Evolutionary conservation across 1,139 yeast species (phyloP).

Genomic region (Suhomyces anneliseae): DNA sequence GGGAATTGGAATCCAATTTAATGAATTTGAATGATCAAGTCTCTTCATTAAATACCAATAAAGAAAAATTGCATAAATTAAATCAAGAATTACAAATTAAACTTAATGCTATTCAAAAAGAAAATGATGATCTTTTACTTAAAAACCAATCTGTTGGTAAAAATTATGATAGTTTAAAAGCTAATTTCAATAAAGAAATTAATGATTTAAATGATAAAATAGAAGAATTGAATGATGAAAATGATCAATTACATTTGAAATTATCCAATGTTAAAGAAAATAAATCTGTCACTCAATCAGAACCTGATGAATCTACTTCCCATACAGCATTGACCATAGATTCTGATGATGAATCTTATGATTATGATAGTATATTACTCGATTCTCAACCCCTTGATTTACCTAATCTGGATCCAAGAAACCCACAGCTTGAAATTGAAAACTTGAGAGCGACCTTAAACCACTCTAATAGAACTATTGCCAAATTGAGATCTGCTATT

Average conservation of each 20-base stretch:
- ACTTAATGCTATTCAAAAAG: constrained; percentile 35
- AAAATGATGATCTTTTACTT: constrained; percentile 50
- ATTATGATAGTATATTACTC: constrained; percentile 36
- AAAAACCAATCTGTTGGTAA: constrained; percentile 41
- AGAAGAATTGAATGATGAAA: constrained; percentile 62
- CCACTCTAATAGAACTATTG: constrained; percentile 63
- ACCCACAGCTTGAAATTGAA: constrained; percentile 62
- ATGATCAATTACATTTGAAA: constrained; percentile 52
- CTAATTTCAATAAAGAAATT: constrained; percentile 39
- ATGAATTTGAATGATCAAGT: constrained; percentile 52
- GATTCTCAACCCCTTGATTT: constrained; percentile 31
- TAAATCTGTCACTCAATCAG: constrained; percentile 3
- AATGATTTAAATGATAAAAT: constrained; percentile 50
- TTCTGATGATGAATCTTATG: constrained; percentile 31
- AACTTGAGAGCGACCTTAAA: constrained; percentile 64
- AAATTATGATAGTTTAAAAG: constrained; percentile 36
- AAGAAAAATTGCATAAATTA: constrained; percentile 32
- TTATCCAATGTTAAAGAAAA: constrained; percentile 19
- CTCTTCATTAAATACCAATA: constrained; percentile 23
- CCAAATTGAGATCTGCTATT: constrained; percentile 52
- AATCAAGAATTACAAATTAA: constrained; percentile 34
- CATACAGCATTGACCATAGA: constrained; percentile 15
- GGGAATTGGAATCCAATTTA: constrained; percentile 71
- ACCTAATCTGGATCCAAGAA: constrained; percentile 43
- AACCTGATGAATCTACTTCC: constrained; percentile 2